phyloP scores from a whole-genome alignment of 352 stramenopile genomes.

The Phytopythium vexans region DNA sequence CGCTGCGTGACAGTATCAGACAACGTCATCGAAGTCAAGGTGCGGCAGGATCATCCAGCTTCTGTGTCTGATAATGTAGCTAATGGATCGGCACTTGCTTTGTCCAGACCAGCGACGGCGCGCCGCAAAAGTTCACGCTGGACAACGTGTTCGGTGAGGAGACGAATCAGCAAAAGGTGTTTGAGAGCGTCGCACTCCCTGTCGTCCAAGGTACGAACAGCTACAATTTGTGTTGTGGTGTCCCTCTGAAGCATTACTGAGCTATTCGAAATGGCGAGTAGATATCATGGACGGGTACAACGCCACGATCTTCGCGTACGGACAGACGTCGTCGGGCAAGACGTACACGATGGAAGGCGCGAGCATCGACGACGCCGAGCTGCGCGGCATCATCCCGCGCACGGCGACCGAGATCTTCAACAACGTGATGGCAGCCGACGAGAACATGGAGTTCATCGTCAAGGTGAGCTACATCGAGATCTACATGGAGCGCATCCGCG shows the following conservation, averaged over 20 bases:
- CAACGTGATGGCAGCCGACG: conserved; percentile 80
- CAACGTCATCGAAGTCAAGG: conserved; percentile 68
- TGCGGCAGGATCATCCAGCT: conserved; percentile 6
- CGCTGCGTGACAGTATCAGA: conserved; percentile 47
- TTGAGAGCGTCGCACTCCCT: conserved; percentile 83
- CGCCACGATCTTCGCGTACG: conserved; percentile 93
- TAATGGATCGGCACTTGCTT: neutral
- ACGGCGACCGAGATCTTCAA: conserved; percentile 88
- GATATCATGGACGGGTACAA: conserved; percentile 93
- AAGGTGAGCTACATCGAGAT: conserved; percentile 96
- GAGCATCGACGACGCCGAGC: conserved; percentile 78
- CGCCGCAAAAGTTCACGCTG: conserved; percentile 84
- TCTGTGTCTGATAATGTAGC: too few relatives aligned
- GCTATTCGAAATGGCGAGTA: conserved; percentile 6
- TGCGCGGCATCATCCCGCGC: conserved; percentile 86
- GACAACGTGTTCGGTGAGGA: conserved; percentile 88
- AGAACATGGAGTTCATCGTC: conserved; percentile 92
- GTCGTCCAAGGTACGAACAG: conserved; percentile 75
- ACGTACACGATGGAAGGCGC: conserved; percentile 88
- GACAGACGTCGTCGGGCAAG: conserved; percentile 88
- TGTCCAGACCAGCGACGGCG: conserved; percentile 42
- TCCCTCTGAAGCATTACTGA: too few relatives aligned
- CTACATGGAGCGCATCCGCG: conserved; percentile 94
- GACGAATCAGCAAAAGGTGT: conserved; percentile 83
- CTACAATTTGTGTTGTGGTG: neutral